Evolutionary conservation across 768 basidiomycete genomes (phyloP), one percentile per base, ranked within the genome.

Genomic region (Podaxis sp.): DNA sequence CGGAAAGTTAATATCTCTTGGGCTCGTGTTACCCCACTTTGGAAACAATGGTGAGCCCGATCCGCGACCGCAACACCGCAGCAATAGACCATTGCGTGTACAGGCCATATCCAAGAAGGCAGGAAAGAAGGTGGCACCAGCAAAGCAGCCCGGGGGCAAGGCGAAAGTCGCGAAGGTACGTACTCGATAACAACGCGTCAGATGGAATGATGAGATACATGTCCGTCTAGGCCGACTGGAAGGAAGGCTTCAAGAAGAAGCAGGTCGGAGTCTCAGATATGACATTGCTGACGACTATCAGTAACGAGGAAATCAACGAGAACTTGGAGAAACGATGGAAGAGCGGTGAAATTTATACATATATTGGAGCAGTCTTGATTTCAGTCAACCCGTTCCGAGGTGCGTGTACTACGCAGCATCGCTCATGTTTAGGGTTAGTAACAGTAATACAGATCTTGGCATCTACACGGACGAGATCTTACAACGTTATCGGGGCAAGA

Each of bases 161-260:
- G 70, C 76, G 73, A 92, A 88, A 74, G 88, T 94, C 33, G 90
- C 89, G 28, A 94, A 94, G 85, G 92, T 92, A 69, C 66, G 68
- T 58, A 19, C 59, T 28, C 19, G 33, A 26, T 46, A 26, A 54
- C 30, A 58, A 55, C 51, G 38, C 55, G 38, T 40, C 36, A 53
- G 46, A 42, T 42, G 40, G 40, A 64, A 63, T 66, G 51, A 69
- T 52, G 57, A 61, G 15, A n/a, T 59, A 44, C 24, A 59, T 66
- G 11, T 63, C 22, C 12, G 12, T 26, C 22, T 56, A 99, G 96
- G 96, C 96, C 54, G 96, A 99, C 74, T 99, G 96, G 96, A 96
- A 96, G 77, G 96, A 99, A 72, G 95, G 96, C 4, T 99, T 99
- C 84, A 97, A 97, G 89, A 99, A 98, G 88, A 98, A 98, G 79